Evolutionary conservation across 2,329 filamentous ascomycete species (phyloP).

Genomic region (Xylaria digitata): DNA sequence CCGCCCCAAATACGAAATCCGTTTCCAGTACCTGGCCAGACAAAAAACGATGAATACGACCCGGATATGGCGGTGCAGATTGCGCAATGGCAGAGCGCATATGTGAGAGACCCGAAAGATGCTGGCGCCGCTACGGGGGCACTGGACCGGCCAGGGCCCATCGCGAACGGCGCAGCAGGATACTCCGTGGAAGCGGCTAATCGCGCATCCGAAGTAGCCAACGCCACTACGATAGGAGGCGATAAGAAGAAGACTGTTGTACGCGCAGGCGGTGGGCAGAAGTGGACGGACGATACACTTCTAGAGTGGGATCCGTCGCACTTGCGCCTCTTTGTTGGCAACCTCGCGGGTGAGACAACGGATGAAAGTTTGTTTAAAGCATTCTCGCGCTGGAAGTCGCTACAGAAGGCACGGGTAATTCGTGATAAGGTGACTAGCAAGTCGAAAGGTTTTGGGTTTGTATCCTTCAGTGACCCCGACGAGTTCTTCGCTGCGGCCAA

Average conservation of each 20-base stretch:
- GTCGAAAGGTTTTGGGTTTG: slow-evolving; percentile 95
- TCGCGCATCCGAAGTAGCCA: slow-evolving; percentile 52
- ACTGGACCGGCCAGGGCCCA: slow-evolving; percentile 43
- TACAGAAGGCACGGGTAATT: slow-evolving; percentile 92
- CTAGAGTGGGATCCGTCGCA: slow-evolving; percentile 97
- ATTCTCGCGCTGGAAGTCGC: slow-evolving; percentile 86
- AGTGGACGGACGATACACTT: slow-evolving; percentile 88
- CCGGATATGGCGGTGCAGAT: slow-evolving; percentile 91
- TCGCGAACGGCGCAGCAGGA: slow-evolving; percentile 48
- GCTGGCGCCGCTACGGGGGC: slow-evolving; percentile 56
- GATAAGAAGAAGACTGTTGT: slow-evolving; percentile 86
- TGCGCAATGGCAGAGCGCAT: slow-evolving; percentile 94
- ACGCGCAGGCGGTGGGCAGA: slow-evolving; percentile 88
- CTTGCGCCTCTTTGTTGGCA: slow-evolving; percentile 94
- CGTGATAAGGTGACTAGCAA: slow-evolving; percentile 97
- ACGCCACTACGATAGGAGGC: slow-evolving; percentile 59
- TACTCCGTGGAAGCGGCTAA: slow-evolving; percentile 52
- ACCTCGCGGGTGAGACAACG: slow-evolving; percentile 95
- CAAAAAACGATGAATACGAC: slow-evolving; percentile 64
- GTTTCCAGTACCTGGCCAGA: slow-evolving; percentile 73
- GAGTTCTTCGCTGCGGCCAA: slow-evolving; percentile 96
- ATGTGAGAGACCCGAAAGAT: slow-evolving; percentile 66
- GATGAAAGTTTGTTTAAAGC: slow-evolving; percentile 96
- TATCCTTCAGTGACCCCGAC: slow-evolving; percentile 93
- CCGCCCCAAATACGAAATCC: slow-evolving; percentile 82